Conservation (phyloP, 2,329 filamentous ascomycete genomes). For the Grosmannia huntii region DNA sequence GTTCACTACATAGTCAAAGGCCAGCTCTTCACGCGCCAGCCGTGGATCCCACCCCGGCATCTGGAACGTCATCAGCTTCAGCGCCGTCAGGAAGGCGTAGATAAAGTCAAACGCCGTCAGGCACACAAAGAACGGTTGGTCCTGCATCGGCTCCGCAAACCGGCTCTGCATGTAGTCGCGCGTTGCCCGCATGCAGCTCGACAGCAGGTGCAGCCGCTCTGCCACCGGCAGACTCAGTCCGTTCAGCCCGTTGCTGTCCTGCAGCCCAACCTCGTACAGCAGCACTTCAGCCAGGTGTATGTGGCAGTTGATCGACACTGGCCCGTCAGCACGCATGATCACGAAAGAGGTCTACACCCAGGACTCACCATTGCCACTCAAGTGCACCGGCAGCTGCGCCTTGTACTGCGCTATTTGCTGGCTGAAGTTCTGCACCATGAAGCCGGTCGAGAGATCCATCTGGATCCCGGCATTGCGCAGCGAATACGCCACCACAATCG, state of each 20-base stretch:
- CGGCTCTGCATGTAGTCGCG: conserved; percentile 25
- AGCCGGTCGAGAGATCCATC: conserved; percentile 22
- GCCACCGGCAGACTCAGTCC: conserved; percentile 19
- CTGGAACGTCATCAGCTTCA: conserved; percentile 33
- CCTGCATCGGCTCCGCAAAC: conserved; percentile 11
- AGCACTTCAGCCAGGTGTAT: conserved; percentile 32
- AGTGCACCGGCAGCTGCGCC: conserved; percentile 2
- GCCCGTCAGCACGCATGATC: neutral
- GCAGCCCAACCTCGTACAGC: conserved; percentile 32
- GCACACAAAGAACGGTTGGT: conserved; percentile 27
- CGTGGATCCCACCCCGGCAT: conserved; percentile 33
- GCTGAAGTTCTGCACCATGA: conserved; percentile 30
- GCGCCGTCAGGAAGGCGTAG: conserved; percentile 30
- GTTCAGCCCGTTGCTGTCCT: conserved; percentile 21
- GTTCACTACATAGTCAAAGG: conserved; percentile 19
- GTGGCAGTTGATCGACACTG: conserved; percentile 17
- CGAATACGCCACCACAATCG: conserved; percentile 28
- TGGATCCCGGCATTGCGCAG: conserved; percentile 19
- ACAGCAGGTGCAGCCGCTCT: conserved; percentile 32
- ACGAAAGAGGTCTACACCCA: neutral
- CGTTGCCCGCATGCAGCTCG: conserved; percentile 28
- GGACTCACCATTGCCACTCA: conserved; percentile 1
- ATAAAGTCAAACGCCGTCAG: conserved; percentile 34
- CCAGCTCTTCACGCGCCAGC: conserved; percentile 23
- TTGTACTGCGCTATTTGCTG: conserved; percentile 25